Base-by-base conservation (phyloP, 2,329 filamentous ascomycete genomes). In the Alternaria atra region DNA sequence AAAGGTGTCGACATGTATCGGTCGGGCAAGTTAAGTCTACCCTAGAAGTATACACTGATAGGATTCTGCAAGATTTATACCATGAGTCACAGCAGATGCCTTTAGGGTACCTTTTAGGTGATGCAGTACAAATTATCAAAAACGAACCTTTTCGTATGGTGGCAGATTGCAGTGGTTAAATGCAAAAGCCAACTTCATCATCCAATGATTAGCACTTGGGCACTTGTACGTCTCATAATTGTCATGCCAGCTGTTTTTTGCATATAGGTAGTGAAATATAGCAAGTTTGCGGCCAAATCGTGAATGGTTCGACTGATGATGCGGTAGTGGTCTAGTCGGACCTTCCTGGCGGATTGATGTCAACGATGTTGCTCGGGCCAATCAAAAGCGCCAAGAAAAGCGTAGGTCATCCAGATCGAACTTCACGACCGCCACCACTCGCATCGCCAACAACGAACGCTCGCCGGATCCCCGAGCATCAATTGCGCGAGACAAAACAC, bases 401-500 rank as follows among this genome's bases (percentile, higher is more conserved):
- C 51, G 56, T 61, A 54, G 60, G 62, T 63, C 66, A 70, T 68
- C 66, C 56, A 54, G 46, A 40, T 29, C 60, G 64, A 67, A 74
- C 68, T 66, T 73, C 68, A 70, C 65, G 62, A 64, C 71, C 72
- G 71, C 74, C 75, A 75, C 69, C 65, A 61, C 64, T 42, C 46
- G 55, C 64, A 65, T 68, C 72, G 68, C 46, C 46, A 50, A 70
- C 71, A 64, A 72, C 72, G 66, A 67, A 66, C 66, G 65, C 63
- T 55, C 44, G 64, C 64, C 64, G 68, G 67, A 69, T 65, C 64
- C 66, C 63, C 63, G 68, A 74, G 74, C 73, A 70, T 76, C 76
- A 79, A 78, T 79, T 80, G 72, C 79, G 77, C 65, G 70, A 70
- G 63, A 63, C 56, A 64, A 66, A 54, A 60, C 64, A 65, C 27